Conservation (phyloP, 73 alveolate genomes). For the Paramecium caudatum region DNA sequence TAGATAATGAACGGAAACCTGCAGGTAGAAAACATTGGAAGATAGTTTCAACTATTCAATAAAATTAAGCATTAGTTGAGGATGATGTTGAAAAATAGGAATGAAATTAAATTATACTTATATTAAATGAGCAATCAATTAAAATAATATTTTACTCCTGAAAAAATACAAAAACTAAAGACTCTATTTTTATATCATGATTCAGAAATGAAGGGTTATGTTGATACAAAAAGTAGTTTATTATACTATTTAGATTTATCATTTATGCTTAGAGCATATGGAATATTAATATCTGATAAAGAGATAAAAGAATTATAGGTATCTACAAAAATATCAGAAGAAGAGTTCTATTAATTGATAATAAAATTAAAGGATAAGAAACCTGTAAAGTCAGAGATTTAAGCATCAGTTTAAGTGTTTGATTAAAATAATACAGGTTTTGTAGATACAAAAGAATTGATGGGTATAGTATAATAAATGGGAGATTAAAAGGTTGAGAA, state of each 20-base stretch:
- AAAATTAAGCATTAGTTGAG: background rate
- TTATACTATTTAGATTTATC: slow-evolving; percentile 10
- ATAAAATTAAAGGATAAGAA: background rate
- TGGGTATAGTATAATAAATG: slow-evolving; percentile 51
- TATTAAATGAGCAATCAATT: slow-evolving; percentile 26
- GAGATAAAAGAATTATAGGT: slow-evolving; percentile 3
- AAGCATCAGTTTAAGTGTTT: background rate
- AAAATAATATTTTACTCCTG: slow-evolving; percentile 16
- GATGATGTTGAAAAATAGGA: background rate
- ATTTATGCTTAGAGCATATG: slow-evolving; percentile 56
- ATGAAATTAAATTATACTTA: background rate
- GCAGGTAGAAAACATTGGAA: background rate
- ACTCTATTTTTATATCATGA: slow-evolving; percentile 7
- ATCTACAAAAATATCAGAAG: background rate
- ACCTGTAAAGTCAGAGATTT: slow-evolving; percentile 18
- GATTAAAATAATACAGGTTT: slow-evolving; percentile 41
- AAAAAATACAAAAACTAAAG: slow-evolving; percentile 3
- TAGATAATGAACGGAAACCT: background rate
- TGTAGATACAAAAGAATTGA: slow-evolving; percentile 48
- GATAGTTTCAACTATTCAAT: background rate
- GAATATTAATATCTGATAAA: background rate
- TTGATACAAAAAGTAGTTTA: background rate
- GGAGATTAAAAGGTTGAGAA: slow-evolving; percentile 32
- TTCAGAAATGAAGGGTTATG: background rate
- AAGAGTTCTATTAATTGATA: background rate